phyloP scores from a whole-genome alignment of 345 rosid species.

The Alliaria petiolata region DNA sequence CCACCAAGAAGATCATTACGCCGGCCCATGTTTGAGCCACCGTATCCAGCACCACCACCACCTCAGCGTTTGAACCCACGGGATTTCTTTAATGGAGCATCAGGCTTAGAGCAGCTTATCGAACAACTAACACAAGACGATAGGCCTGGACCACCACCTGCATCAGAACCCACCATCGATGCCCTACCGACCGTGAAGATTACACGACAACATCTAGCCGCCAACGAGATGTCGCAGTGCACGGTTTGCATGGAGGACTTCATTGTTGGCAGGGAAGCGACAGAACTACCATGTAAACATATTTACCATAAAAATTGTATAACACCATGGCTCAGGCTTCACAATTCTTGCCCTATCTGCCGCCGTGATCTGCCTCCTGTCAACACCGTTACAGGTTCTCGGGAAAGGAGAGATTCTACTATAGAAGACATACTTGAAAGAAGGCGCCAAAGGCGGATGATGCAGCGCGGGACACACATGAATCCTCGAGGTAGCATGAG shows the following conservation, averaged over 20 bases:
- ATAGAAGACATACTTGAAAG: slow-evolving; percentile 14
- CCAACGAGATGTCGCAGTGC: slow-evolving; percentile 48
- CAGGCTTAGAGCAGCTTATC: slow-evolving; percentile 48
- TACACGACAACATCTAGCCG: slow-evolving; percentile 41
- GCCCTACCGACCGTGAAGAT: slow-evolving; percentile 56
- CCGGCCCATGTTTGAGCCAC: too few species aligned
- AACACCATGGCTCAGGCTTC: slow-evolving; percentile 74
- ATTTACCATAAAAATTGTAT: slow-evolving; percentile 68
- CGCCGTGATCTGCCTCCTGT: slow-evolving; percentile 37
- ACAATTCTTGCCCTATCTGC: slow-evolving; percentile 80
- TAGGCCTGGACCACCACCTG: slow-evolving; percentile 64
- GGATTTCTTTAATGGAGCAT: slow-evolving; percentile 45
- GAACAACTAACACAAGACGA: slow-evolving; percentile 66
- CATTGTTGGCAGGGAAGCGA: slow-evolving; percentile 64
- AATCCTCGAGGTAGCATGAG: slow-evolving; percentile 37
- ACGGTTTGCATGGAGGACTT: slow-evolving; percentile 83
- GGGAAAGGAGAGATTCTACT: neutral
- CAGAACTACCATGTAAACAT: slow-evolving; percentile 72
- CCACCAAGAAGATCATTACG: slow-evolving; percentile 51
- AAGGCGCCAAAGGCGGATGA: slow-evolving; percentile 45
- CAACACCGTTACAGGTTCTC: neutral
- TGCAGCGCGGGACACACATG: slow-evolving; percentile 19
- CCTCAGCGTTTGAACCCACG: slow-evolving; percentile 31
- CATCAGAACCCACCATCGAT: slow-evolving; percentile 42
- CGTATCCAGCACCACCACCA: neutral